Base-by-base conservation (phyloP, 441 rosid genomes). In the Pelargonium citronellum region DNA sequence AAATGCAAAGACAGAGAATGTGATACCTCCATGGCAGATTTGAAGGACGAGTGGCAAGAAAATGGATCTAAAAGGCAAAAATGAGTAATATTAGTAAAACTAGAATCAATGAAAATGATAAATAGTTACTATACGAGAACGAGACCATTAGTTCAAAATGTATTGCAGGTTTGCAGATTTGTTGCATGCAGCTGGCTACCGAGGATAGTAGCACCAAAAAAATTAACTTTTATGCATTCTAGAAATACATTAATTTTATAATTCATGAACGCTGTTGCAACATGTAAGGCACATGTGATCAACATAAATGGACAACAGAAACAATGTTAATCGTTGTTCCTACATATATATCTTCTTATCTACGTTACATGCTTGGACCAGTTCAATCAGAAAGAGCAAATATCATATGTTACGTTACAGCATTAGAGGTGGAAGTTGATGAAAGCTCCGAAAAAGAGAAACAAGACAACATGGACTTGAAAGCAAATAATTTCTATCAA, bases 11-110 rank as follows among this genome's bases (percentile, higher is more conserved):
- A 41, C 53, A 55, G 53, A 51, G 64, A 55, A 63, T 41, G 62
- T 24, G 16, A 9, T 80, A 85, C 87, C 87, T 80, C 85, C 58
- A 76, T 46, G n/a, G 71, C 53, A 67, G 83, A 76, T 19, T 83
- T 61, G 47, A 69, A 73, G 65, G 83, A 77, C 37, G 70, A 39
- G 5, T 79, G 78, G 72, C 72, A 78, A 5, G 74, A 67, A 78
- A 68, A 67, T 39, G 12, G 69, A 79, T 78, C 90, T 89, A 72
- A 69, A 65, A 74, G 66, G 62, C 39, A 15, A 61, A 44, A 65
- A 46, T 16, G 19, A 55, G 19, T 16, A 55, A 16, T 9, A 55
- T 55, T 7, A 55, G 22, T 8, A 55, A 55, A 7, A 15, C 61
- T 51, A 16, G 13, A 15, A n/a, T n/a, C 6, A 5, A 51, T 51